These are phyloP conservation scores for Tolypocladium nubicola DNA, from an alignment of 2,329 filamentous ascomycete species.

Conservation along the genomic window DNA sequence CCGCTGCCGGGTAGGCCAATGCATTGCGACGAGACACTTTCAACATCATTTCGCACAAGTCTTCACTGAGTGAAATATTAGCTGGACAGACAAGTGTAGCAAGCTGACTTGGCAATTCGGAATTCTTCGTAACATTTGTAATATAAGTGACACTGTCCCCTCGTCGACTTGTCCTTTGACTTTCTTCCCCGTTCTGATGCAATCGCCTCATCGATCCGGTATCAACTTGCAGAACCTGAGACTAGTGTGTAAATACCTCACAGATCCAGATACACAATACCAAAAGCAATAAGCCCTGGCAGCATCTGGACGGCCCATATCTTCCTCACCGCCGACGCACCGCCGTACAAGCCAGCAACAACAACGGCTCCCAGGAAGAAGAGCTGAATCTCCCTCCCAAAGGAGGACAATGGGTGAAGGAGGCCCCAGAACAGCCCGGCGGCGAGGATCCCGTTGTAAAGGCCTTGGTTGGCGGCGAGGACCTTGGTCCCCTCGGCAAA, in stretches of 20 bases:
- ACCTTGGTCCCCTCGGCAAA: slow-evolving; percentile 33
- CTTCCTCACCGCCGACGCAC: slow-evolving; percentile 24
- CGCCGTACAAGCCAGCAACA: slow-evolving; percentile 35
- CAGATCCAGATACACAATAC: slow-evolving; percentile 9
- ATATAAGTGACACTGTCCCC: too few species aligned
- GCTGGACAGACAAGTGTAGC: too few species aligned
- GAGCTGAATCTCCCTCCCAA: slow-evolving; percentile 31
- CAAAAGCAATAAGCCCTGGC: slow-evolving; percentile 7
- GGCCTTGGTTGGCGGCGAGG: slow-evolving; percentile 39
- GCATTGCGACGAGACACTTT: too few species aligned
- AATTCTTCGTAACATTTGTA: too few species aligned
- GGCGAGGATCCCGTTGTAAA: slow-evolving; percentile 43
- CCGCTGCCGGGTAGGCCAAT: background rate
- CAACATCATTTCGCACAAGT: too few species aligned
- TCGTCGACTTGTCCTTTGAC: too few species aligned
- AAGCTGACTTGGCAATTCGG: too few species aligned
- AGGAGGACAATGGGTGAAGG: slow-evolving; percentile 29
- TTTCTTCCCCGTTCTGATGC: too few species aligned
- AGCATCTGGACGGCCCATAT: slow-evolving; percentile 34
- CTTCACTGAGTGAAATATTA: too few species aligned
- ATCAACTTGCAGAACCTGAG: background rate
- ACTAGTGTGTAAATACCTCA: background rate
- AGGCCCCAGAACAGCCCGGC: slow-evolving; percentile 36
- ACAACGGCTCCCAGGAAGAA: slow-evolving; percentile 36
- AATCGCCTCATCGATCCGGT: too few species aligned